Conservation (phyloP, 1,284 basidiomycete species). For the Ceratobasidium papillatum region DNA sequence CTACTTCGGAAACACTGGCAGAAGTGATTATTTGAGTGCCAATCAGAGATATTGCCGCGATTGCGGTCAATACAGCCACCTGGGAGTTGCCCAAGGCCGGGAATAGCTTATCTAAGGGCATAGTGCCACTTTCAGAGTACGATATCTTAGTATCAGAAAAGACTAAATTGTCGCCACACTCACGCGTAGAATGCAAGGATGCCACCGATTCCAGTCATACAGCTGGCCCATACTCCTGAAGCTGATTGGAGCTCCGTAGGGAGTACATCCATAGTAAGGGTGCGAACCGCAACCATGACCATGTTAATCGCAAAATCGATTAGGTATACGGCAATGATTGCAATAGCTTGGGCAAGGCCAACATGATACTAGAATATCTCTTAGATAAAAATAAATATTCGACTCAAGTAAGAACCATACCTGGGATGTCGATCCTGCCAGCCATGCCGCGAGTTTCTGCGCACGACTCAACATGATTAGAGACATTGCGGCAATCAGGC, state of each 20-base stretch:
- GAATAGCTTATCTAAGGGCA: conserved; percentile 67
- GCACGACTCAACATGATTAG: conserved; percentile 90
- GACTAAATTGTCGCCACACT: neutral
- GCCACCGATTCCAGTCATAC: conserved; percentile 84
- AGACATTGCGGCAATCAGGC: conserved; percentile 69
- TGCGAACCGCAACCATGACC: conserved; percentile 60
- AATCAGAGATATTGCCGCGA: conserved; percentile 57
- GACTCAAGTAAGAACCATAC: neutral
- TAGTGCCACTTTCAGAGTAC: conserved; percentile 63
- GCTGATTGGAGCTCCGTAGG: conserved; percentile 51
- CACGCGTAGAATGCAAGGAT: conserved; percentile 82
- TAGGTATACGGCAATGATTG: conserved; percentile 84
- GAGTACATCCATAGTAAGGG: conserved; percentile 59
- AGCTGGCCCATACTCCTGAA: conserved; percentile 94
- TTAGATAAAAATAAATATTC: conserved; percentile 18
- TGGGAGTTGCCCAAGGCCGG: conserved; percentile 80
- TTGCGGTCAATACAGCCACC: conserved; percentile 73
- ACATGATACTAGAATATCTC: conserved; percentile 18
- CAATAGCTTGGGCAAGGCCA: conserved; percentile 70
- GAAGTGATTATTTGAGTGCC: conserved; percentile 52
- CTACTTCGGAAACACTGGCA: conserved; percentile 70
- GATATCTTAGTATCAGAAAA: neutral
- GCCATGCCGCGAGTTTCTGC: conserved; percentile 71
- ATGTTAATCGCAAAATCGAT: conserved; percentile 96
- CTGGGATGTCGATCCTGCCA: neutral